phyloP scores from a whole-genome alignment of 2,329 filamentous ascomycete species.

The Fusarium sp. region DNA sequence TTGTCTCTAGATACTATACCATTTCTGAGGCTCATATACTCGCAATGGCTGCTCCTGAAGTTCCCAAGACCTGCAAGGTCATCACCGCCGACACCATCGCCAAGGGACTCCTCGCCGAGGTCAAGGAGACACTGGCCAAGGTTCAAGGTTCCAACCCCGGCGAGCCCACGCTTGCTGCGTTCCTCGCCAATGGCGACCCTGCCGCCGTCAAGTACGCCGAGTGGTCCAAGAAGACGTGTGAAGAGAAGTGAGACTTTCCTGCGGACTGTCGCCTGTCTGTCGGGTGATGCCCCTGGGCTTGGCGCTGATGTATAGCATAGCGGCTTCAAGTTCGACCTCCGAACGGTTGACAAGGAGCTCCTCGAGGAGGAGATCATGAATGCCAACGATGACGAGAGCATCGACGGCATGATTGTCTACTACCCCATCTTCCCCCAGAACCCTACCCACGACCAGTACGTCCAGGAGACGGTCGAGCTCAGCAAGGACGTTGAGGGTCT shows the following conservation, averaged over 20 bases:
- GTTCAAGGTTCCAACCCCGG: slow-evolving; percentile 66
- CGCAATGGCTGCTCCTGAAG: slow-evolving; percentile 47
- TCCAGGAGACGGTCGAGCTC: slow-evolving; percentile 92
- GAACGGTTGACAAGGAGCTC: slow-evolving; percentile 83
- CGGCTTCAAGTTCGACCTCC: slow-evolving; percentile 90
- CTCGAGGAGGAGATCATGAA: slow-evolving; percentile 89
- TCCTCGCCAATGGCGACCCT: slow-evolving; percentile 91
- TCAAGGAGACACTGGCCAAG: slow-evolving; percentile 77
- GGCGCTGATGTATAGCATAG: slow-evolving; percentile 56
- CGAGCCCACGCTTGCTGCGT: slow-evolving; percentile 85
- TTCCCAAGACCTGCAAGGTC: slow-evolving; percentile 86
- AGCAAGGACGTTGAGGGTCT: slow-evolving; percentile 96
- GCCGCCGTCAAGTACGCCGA: slow-evolving; percentile 94
- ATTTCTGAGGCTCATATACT: slow-evolving; percentile 10
- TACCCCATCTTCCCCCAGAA: slow-evolving; percentile 92
- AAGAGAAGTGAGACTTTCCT: slow-evolving; percentile 81
- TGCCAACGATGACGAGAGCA: slow-evolving; percentile 80
- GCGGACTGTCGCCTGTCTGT: slow-evolving; percentile 30
- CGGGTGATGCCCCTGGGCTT: slow-evolving; percentile 31
- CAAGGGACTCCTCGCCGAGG: slow-evolving; percentile 81
- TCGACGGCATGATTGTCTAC: slow-evolving; percentile 97
- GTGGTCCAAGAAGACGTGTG: slow-evolving; percentile 96
- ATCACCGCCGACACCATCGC: slow-evolving; percentile 89
- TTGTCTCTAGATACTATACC: slow-evolving; percentile 16
- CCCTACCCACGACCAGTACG: slow-evolving; percentile 89